phyloP scores from a whole-genome alignment of 2,329 filamentous ascomycete species.

The Sodiomyces alkalinus region DNA sequence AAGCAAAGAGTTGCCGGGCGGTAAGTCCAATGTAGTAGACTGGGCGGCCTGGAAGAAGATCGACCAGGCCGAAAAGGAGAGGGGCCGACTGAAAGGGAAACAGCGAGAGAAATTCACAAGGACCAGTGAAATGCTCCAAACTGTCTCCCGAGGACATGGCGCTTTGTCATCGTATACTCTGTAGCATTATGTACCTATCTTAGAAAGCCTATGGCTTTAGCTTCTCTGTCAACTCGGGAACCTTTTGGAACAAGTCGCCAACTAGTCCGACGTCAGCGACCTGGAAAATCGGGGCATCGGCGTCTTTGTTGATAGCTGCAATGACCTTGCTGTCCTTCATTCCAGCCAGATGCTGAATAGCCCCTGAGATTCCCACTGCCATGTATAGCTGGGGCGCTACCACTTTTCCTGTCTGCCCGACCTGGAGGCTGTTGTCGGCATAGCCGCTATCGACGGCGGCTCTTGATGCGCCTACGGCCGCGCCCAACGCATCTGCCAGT shows the following conservation, averaged over 20 bases:
- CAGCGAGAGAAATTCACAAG: conserved; percentile 56
- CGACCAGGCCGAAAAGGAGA: conserved; percentile 58
- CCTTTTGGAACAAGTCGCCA: conserved; percentile 88
- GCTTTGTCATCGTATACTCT: no score
- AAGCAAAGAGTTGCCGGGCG: conserved; percentile 36
- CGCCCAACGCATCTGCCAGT: conserved; percentile 79
- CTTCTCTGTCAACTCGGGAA: conserved; percentile 93
- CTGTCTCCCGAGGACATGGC: no score
- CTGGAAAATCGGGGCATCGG: conserved; percentile 95
- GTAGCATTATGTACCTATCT: no score
- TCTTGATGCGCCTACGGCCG: conserved; percentile 88
- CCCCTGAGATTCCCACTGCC: conserved; percentile 88
- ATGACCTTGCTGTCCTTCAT: conserved; percentile 99
- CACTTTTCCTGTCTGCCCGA: conserved; percentile 97
- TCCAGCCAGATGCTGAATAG: conserved; percentile 93
- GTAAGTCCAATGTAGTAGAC: conserved; percentile 50
- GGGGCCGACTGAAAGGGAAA: conserved; percentile 55
- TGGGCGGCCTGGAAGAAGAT: conserved; percentile 83
- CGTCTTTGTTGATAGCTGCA: conserved; percentile 95
- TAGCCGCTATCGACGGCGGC: conserved; percentile 95
- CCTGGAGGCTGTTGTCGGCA: conserved; percentile 94
- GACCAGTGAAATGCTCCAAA: conserved; percentile 37
- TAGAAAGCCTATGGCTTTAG: conserved; percentile 39
- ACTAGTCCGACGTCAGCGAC: conserved; percentile 92
- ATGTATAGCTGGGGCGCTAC: conserved; percentile 93